phyloP scores from a whole-genome alignment of 2,329 filamentous ascomycete species.

The Periconia sp. region DNA sequence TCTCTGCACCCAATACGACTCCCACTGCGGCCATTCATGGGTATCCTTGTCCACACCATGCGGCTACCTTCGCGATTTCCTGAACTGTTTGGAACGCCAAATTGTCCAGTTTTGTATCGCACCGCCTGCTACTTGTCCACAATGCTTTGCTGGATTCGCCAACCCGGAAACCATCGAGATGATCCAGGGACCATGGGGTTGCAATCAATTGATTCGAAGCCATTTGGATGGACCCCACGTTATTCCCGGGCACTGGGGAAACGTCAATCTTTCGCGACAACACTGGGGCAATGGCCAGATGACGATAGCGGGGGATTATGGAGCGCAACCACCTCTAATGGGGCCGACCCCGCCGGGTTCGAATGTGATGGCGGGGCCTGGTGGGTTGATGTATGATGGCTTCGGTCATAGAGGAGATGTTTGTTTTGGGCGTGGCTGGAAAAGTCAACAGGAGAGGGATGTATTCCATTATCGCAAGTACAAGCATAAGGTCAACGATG shows the following conservation, averaged over 20 bases:
- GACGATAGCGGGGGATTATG: not conserved
- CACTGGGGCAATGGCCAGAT: conserved; percentile 13
- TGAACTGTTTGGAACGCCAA: conserved; percentile 44
- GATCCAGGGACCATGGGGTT: conserved; percentile 35
- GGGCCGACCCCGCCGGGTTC: not conserved
- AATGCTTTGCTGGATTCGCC: conserved; percentile 30
- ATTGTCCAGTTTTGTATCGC: conserved; percentile 29
- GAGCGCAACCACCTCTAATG: not conserved
- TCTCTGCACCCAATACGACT: conserved; percentile 48
- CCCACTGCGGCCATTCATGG: conserved; percentile 53
- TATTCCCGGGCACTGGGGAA: conserved; percentile 30
- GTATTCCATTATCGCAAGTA: conserved; percentile 7
- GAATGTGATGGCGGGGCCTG: not conserved
- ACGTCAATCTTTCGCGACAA: conserved; percentile 14
- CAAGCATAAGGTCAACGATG: not conserved
- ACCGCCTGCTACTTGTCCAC: conserved; percentile 29
- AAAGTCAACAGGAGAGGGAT: conserved; percentile 1
- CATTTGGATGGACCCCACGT: conserved; percentile 27
- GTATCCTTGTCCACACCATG: conserved; percentile 51
- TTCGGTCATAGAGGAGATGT: not conserved
- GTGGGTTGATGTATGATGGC: not conserved
- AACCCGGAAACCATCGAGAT: conserved; percentile 33
- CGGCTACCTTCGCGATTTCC: conserved; percentile 41
- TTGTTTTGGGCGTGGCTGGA: not conserved
- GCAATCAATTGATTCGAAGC: conserved; percentile 33